Evolutionary conservation across 495 filamentous ascomycete species (phyloP).

Genomic region (Usnea hakonensis): DNA sequence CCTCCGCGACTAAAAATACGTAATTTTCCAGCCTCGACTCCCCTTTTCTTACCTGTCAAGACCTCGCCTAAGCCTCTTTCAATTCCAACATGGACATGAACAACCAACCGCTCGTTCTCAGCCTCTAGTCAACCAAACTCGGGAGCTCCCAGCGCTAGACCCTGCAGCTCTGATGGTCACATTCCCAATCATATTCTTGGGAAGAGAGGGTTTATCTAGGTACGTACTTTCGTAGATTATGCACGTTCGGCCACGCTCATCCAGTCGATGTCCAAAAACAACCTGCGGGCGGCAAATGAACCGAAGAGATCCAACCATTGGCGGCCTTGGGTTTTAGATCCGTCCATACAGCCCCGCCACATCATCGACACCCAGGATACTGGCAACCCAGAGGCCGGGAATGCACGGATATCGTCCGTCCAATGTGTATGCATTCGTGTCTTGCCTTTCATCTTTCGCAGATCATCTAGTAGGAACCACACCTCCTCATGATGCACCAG

Average conservation of each 20-base stretch:
- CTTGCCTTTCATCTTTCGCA: not conserved
- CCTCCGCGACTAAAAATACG: not conserved
- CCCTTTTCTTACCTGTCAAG: not conserved
- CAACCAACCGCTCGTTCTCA: not conserved
- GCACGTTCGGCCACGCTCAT: not conserved
- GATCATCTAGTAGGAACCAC: not conserved
- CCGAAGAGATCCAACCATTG: not conserved
- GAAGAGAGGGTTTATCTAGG: not conserved
- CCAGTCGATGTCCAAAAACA: not conserved
- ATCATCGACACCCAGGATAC: not conserved
- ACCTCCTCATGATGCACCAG: not conserved
- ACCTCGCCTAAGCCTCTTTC: not conserved
- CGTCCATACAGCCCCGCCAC: not conserved
- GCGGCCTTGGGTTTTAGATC: not conserved
- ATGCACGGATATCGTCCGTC: not conserved
- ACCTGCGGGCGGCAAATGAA: not conserved
- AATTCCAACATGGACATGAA: not conserved
- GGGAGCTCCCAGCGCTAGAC: not conserved
- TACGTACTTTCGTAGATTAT: conserved; percentile 2
- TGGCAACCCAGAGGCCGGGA: not conserved
- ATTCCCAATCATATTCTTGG: not conserved
- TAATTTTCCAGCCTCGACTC: not conserved
- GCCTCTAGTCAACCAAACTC: not conserved
- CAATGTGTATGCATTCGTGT: not conserved
- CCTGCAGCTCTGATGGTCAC: not conserved